A percentile compares a stretch with the other conserved stretches of the same genome.
Conservation (phyloP, 495 filamentous ascomycete genomes). For the Trichocladium antarcticum region DNA sequence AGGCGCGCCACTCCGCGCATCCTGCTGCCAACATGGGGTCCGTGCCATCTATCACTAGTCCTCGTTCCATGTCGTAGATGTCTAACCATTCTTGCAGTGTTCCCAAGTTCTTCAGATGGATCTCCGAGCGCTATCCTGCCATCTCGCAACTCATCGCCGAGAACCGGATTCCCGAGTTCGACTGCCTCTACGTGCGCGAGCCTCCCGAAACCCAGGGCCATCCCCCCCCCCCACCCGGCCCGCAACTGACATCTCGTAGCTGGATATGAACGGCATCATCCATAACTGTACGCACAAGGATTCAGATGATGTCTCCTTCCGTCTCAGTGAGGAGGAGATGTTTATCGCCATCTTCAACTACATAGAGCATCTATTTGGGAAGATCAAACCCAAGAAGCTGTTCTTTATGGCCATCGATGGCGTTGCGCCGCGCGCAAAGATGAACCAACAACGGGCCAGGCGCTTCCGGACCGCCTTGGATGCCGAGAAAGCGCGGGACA, state of each 20-base stretch:
- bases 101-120: conserved; percentile 87
- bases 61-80: background rate
- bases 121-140: conserved; percentile 96
- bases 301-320: conserved; percentile 76
- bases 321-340: conserved; percentile 96
- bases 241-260: conserved; percentile 31
- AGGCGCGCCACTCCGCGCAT: conserved; percentile 4
- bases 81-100: conserved; percentile 59
- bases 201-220: conserved; percentile 4
- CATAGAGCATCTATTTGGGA: conserved; percentile 96
- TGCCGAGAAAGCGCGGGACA: conserved; percentile 76
- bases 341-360: conserved; percentile 99
- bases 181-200: conserved; percentile 71
- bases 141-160: conserved; percentile 98
- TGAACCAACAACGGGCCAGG: conserved; percentile 97
- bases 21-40: conserved; percentile 22
- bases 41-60: background rate
- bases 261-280: conserved; percentile 99
- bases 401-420: conserved; percentile 99
- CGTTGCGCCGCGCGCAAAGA: conserved; percentile 95
- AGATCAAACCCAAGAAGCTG: conserved; percentile 94
- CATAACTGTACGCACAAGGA: conserved; percentile 99
- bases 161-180: conserved; percentile 98
- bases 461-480: conserved; percentile 93
- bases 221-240: background rate